Evolutionary conservation across 352 stramenopile species (phyloP).

Genomic region (Halophytophthora batemanensis): DNA sequence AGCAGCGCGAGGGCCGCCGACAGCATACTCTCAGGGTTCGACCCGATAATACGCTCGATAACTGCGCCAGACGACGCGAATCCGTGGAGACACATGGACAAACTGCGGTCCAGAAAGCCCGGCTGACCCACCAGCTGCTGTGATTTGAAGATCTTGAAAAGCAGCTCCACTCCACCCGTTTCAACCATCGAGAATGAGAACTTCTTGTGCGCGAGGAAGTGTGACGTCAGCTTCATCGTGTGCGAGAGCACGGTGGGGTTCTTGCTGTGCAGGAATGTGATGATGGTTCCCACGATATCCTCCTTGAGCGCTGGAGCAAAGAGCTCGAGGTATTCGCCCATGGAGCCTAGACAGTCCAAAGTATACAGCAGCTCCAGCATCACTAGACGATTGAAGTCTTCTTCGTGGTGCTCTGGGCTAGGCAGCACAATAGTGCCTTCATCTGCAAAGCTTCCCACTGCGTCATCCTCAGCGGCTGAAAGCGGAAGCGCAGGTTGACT

Average conservation of each 20-base stretch:
- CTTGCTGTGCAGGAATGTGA: conserved; percentile 84
- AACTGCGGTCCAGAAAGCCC: conserved; percentile 62
- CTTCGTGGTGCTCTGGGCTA: conserved; percentile 54
- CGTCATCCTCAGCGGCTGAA: conserved; percentile 21
- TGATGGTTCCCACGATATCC: conserved; percentile 76
- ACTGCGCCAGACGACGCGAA: conserved; percentile 77
- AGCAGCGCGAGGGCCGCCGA: conserved; percentile 58
- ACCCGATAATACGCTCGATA: conserved; percentile 67
- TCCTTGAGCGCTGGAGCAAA: conserved; percentile 80
- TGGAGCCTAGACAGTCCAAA: conserved; percentile 77
- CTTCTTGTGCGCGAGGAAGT: conserved; percentile 86
- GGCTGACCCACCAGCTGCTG: conserved; percentile 57
- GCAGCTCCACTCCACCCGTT: conserved; percentile 61
- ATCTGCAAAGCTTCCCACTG: conserved; percentile 18
- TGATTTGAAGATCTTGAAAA: conserved; percentile 59
- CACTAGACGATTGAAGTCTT: conserved; percentile 74
- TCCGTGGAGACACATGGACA: conserved; percentile 85
- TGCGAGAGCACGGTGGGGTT: conserved; percentile 77
- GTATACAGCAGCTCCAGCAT: conserved; percentile 83
- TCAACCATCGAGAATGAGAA: conserved; percentile 81
- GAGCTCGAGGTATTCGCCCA: conserved; percentile 84
- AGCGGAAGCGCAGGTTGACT: conserved; percentile 22
- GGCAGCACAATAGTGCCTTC: conserved; percentile 25
- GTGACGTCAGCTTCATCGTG: conserved; percentile 79
- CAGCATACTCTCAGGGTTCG: conserved; percentile 58